Evolutionary conservation across 2,329 filamentous ascomycete species (phyloP), one percentile per base, ranked within the genome.

Genomic region (Cadophora gregata): DNA sequence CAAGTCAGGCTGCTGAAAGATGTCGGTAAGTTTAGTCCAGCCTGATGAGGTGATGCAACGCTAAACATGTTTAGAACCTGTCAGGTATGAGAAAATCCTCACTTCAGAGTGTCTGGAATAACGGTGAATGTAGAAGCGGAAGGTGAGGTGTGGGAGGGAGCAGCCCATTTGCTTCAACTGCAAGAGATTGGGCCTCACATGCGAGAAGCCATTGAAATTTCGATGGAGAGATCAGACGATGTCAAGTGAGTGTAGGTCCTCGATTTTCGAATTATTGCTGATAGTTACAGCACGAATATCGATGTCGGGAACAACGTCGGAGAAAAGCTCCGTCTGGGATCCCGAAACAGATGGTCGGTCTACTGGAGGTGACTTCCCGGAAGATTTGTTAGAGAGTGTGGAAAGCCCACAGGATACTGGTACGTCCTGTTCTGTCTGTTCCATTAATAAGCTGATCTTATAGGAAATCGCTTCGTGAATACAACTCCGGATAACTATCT

Each of bases 291-390:
- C 59, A 19, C 59, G 59, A 9, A 33, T 51, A 24, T 62, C 59
- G 19, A 21, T 33, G 12, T 62, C 59, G 8, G 33, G 47, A 3
- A 25, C 33, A 0, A 62, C 45, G 9, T 62, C 59, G 3, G 59
- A 62, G 47, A 62, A 50, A 51, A 24, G 59, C 19, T 62, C 59
- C 8, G 33, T 62, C 25, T 62, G 59, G 59, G 59, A 62, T 12
- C 59, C 45, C 9, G 21, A 38, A 1, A 50, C 27, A 36, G 45
- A 51, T 48, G 33, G 10, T 1, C 59, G 33, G 4, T 33, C 27
- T 62, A 12, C 38, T 24, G n/a, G 48, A 14, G 59, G 19, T 24
- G 19, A 36, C 47, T n/a, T 19, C 50, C n/a, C 59, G 5, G n/a
- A 56, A 38, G 53, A 56, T 14, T 10, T 12, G 2, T 19, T 31